These are phyloP conservation scores for Podospora appendiculata DNA, from an alignment of 495 filamentous ascomycete species.

Conservation along the genomic window DNA sequence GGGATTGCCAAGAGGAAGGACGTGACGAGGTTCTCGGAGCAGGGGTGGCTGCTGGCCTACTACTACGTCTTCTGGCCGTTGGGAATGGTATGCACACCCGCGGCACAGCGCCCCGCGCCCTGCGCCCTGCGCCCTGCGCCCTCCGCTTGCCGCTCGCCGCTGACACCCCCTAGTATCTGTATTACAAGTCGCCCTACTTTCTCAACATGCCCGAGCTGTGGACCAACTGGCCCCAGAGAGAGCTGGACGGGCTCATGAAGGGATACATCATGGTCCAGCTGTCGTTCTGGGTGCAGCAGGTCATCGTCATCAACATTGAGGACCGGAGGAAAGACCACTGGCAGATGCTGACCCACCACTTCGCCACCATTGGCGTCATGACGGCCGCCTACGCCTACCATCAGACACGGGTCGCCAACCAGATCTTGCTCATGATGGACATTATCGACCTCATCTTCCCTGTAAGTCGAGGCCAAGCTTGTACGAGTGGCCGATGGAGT, in stretches of 20 bases:
- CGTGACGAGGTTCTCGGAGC: conserved; percentile 77
- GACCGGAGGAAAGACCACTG: conserved; percentile 87
- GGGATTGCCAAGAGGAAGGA: conserved; percentile 70
- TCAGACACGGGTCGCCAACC: conserved; percentile 77
- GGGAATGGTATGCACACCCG: conserved; percentile 62
- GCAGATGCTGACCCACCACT: conserved; percentile 94
- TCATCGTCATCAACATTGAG: conserved; percentile 90
- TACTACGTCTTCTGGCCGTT: conserved; percentile 69
- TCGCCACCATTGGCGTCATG: conserved; percentile 78
- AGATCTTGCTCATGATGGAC: conserved; percentile 90
- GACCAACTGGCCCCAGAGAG: conserved; percentile 71
- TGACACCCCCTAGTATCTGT: conserved; percentile 57
- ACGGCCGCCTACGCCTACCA: conserved; percentile 74
- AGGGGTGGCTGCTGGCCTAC: conserved; percentile 84
- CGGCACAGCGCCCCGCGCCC: no score
- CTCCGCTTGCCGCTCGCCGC: no score
- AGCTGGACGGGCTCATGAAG: conserved; percentile 68
- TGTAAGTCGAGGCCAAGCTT: conserved; percentile 43
- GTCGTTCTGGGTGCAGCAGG: conserved; percentile 90
- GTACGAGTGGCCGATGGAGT: background rate
- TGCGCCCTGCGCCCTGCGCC: no score
- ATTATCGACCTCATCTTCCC: conserved; percentile 82
- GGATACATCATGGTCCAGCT: conserved; percentile 88
- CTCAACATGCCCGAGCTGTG: conserved; percentile 71
- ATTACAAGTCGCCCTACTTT: conserved; percentile 70